Percentiles rank a stretch among this genome's conserved stretches.
Evolutionary conservation across 225 moss, liverwort and hornwort genomes (phyloP).

Genomic region (Ulota crispa): DNA sequence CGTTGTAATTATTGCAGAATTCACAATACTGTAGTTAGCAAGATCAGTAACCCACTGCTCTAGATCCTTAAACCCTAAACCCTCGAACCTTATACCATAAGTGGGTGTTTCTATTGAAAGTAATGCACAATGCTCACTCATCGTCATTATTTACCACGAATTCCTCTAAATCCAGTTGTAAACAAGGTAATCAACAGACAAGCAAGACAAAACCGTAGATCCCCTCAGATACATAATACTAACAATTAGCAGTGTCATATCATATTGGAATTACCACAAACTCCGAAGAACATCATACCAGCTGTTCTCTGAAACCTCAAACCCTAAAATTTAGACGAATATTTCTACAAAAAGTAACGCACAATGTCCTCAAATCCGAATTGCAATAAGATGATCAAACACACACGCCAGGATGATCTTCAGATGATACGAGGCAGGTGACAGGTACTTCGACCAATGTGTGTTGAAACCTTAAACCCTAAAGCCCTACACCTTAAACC

Average conservation of each 20-base stretch:
- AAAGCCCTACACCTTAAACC: too few species aligned
- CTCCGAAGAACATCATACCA: too few species aligned
- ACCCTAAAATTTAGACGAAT: not conserved
- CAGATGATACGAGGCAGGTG: too few species aligned
- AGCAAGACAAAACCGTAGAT: not conserved
- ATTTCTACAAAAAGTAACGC: not conserved
- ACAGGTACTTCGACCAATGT: too few species aligned
- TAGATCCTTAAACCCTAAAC: not conserved
- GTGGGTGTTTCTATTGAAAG: not conserved
- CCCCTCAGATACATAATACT: too few species aligned
- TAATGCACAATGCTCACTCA: not conserved
- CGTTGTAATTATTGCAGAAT: not conserved
- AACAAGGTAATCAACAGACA: not conserved
- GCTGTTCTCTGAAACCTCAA: not conserved
- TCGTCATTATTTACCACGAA: not conserved
- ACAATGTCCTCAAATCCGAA: too few species aligned
- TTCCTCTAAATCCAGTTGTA: not conserved
- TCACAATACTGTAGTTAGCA: not conserved
- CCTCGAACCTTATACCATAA: not conserved
- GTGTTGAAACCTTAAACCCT: too few species aligned
- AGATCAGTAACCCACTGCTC: not conserved
- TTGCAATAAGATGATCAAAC: too few species aligned
- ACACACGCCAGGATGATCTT: too few species aligned
- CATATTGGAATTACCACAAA: too few species aligned
- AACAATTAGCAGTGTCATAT: too few species aligned